Evolutionary conservation across 305 asterid species (phyloP).

Genomic region (Fraxinus sp.): DNA sequence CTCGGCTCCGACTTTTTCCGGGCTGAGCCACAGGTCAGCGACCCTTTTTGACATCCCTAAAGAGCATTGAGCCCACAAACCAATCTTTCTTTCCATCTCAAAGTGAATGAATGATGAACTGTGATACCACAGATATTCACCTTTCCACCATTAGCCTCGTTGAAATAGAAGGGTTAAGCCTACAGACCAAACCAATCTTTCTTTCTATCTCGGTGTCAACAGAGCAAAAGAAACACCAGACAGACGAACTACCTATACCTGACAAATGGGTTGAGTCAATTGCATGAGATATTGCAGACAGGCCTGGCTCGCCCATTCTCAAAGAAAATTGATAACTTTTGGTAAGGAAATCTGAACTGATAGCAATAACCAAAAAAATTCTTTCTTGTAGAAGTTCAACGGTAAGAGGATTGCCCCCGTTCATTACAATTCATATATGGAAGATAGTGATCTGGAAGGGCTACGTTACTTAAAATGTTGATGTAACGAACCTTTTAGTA

Average conservation of each 20-base stretch:
- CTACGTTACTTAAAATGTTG: slow-evolving; percentile 19
- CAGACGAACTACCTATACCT: not conserved
- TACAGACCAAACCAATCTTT: not conserved
- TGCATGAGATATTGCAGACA: not conserved
- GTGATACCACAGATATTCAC: not conserved
- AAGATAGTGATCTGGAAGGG: slow-evolving; percentile 21
- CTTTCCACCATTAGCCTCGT: not conserved
- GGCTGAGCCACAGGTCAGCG: too few species aligned
- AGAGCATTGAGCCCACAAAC: too few species aligned
- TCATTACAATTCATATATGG: slow-evolving; percentile 9
- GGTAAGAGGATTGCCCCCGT: not conserved
- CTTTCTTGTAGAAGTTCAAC: not conserved
- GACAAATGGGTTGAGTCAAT: not conserved
- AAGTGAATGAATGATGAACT: not conserved
- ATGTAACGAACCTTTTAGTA: slow-evolving; percentile 22
- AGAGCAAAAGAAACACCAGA: not conserved
- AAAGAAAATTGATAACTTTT: not conserved
- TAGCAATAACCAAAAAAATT: not conserved
- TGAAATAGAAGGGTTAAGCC: not conserved
- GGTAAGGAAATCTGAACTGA: not conserved
- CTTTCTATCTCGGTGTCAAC: not conserved
- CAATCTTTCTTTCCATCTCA: not conserved
- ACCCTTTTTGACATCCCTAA: too few species aligned
- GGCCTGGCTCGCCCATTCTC: not conserved
- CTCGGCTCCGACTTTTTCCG: too few species aligned